Base-by-base conservation (phyloP, 768 basidiomycete genomes). In the Naganishia onofrii region DNA sequence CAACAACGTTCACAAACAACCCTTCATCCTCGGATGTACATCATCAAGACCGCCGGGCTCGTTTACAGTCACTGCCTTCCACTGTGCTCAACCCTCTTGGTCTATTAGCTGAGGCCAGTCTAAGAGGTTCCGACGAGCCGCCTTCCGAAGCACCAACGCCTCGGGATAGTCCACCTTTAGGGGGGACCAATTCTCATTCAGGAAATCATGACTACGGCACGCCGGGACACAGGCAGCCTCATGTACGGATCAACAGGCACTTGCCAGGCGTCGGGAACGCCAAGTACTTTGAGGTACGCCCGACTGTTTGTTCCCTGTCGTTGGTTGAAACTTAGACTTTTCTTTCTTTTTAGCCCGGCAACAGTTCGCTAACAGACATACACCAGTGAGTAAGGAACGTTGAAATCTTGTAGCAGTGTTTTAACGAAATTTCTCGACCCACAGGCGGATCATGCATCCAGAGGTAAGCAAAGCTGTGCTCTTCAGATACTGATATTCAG, bases 81-180 rank as follows among this genome's bases (percentile, higher is more conserved):
- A 95, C 95, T 76, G 83, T 90, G 0, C 83, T 98, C 42, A 97
- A 95, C 72, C 95, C 95, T 4, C 84, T 98, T 9, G 95, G 95
- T 0, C 83, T 98, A 0, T 85, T 98, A 21, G 95, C 93, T 0
- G 94, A 97, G 77, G 91, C 92, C 0, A 91, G 90, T 75, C 65
- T 82, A 32, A 42, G 60, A 44, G 60, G 60, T 19, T 63, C 60
- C 13, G 60, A 44, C 26, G 60, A 63, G 23, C 42, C 60, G 17
- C 60, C 38, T 26, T 63, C 80, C 79, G 52, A 81, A 81, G 66
- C 64, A 70, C 2, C 68, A 66, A 55, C 67, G 34, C 36, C 44
- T 38, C 4, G 28, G 12, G 23, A 68, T 23, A 51, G 53, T 12
- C 38, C 38, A 4, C 36, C 31, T 8, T 44, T 19, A 17, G 0